A percentile compares a stretch with the other conserved stretches of the same genome.
These are phyloP conservation scores for Pharnaceum exiguum DNA, from an alignment of 148 eudicot species.

Conservation along the genomic window DNA sequence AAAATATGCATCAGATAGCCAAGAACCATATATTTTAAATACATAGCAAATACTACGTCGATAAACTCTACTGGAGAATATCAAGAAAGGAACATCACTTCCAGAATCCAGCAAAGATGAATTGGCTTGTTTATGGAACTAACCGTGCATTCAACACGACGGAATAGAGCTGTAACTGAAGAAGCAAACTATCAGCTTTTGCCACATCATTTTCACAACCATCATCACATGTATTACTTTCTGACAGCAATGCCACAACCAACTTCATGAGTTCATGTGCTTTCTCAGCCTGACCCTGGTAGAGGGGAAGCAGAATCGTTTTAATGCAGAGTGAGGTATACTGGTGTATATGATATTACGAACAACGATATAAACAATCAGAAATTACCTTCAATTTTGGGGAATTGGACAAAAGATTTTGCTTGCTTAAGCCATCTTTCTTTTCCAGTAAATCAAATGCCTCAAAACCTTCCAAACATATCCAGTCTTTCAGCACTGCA, in stretches of 20 bases:
- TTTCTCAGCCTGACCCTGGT: constrained; percentile 21
- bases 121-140: too few relatives aligned
- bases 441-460: constrained; percentile 5
- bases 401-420: constrained; percentile 13
- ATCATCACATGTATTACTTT: constrained; percentile 2
- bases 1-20: too few relatives aligned
- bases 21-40: too few relatives aligned
- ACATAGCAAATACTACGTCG: too few relatives aligned
- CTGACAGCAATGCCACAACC: not conserved
- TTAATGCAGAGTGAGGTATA: not conserved
- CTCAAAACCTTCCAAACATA: constrained; percentile 19
- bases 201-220: not conserved
- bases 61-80: too few relatives aligned
- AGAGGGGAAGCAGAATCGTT: not conserved
- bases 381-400: constrained; percentile 25
- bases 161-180: constrained; percentile 23
- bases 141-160: constrained; percentile 25
- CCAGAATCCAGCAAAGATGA: too few relatives aligned
- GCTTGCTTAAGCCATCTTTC: constrained; percentile 6
- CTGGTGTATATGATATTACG: not conserved
- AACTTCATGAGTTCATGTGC: constrained; percentile 3
- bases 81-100: too few relatives aligned
- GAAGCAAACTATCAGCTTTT: constrained; percentile 22
- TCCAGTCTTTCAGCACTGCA: constrained; percentile 10
- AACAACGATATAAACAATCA: too few relatives aligned